These are phyloP conservation scores for Cicer yamashitae DNA, from an alignment of 306 rosid genomes.

Conservation along the genomic window DNA sequence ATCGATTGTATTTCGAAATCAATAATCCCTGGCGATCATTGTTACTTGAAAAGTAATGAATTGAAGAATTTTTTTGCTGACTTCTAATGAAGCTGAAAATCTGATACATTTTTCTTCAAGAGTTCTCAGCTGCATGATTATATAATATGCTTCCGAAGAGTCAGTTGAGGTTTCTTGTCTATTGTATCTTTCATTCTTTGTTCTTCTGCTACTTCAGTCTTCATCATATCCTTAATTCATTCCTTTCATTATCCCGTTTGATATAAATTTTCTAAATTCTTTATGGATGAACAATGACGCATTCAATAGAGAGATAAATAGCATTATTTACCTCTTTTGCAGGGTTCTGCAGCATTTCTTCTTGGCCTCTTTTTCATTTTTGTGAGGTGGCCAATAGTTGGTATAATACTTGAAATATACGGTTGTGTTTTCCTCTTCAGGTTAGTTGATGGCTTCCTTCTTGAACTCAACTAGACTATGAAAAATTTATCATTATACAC, in stretches of 20 bases:
- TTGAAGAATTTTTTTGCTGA: slow-evolving; percentile 14
- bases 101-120: background rate
- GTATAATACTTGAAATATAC: slow-evolving; percentile 77
- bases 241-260: slow-evolving; percentile 18
- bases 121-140: slow-evolving; percentile 12
- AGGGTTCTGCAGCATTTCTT: slow-evolving; percentile 90
- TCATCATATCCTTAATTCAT: slow-evolving; percentile 12
- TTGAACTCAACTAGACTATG: slow-evolving; percentile 27
- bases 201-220: background rate
- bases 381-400: slow-evolving; percentile 89
- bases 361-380: slow-evolving; percentile 88
- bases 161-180: background rate
- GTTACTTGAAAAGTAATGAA: slow-evolving; percentile 1
- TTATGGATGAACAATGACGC: background rate
- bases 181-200: slow-evolving; percentile 12
- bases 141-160: background rate
- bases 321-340: slow-evolving; percentile 46
- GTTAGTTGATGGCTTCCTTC: slow-evolving; percentile 61
- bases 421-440: slow-evolving; percentile 81
- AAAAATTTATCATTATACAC: slow-evolving; percentile 25
- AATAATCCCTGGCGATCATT: slow-evolving; percentile 5
- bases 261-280: slow-evolving; percentile 3
- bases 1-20: slow-evolving; percentile 30
- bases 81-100: slow-evolving; percentile 28
- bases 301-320: slow-evolving; percentile 28